Evolutionary conservation across 164 flowering plant species (phyloP), one percentile per base, ranked within the genome.

Genomic region (Liriodendron chinense): DNA sequence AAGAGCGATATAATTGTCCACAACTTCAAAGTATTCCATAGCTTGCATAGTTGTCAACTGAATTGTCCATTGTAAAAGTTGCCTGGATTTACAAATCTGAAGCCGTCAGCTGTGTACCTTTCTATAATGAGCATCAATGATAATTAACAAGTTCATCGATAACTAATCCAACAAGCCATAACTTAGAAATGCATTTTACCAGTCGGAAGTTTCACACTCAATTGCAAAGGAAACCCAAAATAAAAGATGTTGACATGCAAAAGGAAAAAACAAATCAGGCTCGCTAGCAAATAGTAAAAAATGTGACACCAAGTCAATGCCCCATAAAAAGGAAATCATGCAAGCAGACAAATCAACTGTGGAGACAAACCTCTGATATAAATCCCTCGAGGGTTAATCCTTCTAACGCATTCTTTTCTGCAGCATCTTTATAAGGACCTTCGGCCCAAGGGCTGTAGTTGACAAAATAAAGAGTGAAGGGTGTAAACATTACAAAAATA

Each of bases 311-410:
- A 28, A 16, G 28, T 25, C n/a, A n/a, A n/a, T n/a, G n/a, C n/a
- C 2, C 21, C 21, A 53, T 56, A 18, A 68, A 18, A 34, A 69
- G n/a, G 7, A 65, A 49, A 8, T 1, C n/a, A n/a, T n/a, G n/a
- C n/a, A 10, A 61, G 28, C 24, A 69, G 24, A 12, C 72, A 47
- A 63, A 53, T 14, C n/a, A 69, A 23, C 23, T 49, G 65, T 18
- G 66, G 49, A 63, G 10, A 72, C 75, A 70, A 74, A 96, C 99
- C 98, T 86, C 75, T 50, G 99, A 90, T 72, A 96, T 80, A 76
- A 94, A 96, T 16, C 92, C 98, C 84, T 90, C 89, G 76, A 90
- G 81, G 8, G 98, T 83, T 62, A 96, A 65, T 49, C 96, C 96
- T 62, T 90, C 96, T 73, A 96, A 79, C 53, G 92, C 92, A 82